These are phyloP conservation scores for Aristolochia fimbriata DNA, from an alignment of 164 flowering plant genomes.

Conservation along the genomic window DNA sequence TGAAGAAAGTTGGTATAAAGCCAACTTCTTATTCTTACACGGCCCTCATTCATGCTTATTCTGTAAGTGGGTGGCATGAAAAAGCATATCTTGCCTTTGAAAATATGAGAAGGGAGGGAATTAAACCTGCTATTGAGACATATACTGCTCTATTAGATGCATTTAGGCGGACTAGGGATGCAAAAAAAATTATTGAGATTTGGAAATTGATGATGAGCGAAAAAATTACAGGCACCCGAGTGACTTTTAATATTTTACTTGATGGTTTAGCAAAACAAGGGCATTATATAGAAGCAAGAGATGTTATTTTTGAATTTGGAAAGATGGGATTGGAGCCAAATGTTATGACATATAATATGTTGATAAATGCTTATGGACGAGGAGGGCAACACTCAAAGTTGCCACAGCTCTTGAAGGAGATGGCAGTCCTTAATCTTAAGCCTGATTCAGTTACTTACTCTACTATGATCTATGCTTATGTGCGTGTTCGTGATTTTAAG, in stretches of 20 bases:
- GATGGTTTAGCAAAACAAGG: constrained; percentile 97
- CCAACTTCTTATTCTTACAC: constrained; percentile 83
- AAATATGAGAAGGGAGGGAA: constrained; percentile 59
- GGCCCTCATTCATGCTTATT: constrained; percentile 85
- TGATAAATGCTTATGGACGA: constrained; percentile 90
- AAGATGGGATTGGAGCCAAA: constrained; percentile 68
- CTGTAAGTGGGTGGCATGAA: constrained; percentile 75
- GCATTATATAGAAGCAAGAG: constrained; percentile 68
- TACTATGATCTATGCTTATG: constrained; percentile 84
- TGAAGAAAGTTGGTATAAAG: constrained; percentile 66
- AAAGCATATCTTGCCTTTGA: constrained; percentile 67
- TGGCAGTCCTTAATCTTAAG: constrained; percentile 58
- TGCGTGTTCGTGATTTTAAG: constrained; percentile 83
- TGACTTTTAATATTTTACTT: constrained; percentile 73
- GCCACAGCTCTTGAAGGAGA: constrained; percentile 83
- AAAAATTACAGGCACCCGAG: constrained; percentile 61
- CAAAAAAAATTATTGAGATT: constrained; percentile 47
- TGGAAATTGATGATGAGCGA: constrained; percentile 74
- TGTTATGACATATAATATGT: constrained; percentile 86
- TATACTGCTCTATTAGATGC: constrained; percentile 87
- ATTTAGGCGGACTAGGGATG: constrained; percentile 79
- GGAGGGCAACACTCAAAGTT: constrained; percentile 77
- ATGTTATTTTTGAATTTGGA: constrained; percentile 72
- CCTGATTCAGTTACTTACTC: constrained; percentile 82
- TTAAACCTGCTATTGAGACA: constrained; percentile 74